These are phyloP conservation scores for Cenococcum geophilum DNA, from an alignment of 495 filamentous ascomycete genomes.

Conservation along the genomic window DNA sequence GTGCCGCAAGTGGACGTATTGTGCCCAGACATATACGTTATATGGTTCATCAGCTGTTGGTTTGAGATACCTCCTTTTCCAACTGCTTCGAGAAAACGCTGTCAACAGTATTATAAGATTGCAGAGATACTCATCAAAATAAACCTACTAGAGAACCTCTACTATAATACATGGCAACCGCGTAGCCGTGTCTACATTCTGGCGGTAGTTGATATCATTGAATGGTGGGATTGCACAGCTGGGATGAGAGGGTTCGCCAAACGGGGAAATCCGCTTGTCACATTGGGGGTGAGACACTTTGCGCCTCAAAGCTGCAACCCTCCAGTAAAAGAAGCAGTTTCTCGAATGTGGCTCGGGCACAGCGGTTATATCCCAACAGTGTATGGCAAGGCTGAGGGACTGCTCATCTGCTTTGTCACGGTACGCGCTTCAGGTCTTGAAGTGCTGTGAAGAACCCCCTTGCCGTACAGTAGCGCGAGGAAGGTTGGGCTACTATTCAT, in stretches of 20 bases:
- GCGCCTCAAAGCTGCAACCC: conserved; percentile 10
- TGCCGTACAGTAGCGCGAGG: no score
- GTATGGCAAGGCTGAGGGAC: not conserved
- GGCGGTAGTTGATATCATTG: not conserved
- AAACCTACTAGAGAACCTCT: not conserved
- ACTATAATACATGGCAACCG: not conserved
- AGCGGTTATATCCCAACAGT: not conserved
- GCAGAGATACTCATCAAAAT: no score
- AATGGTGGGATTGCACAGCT: not conserved
- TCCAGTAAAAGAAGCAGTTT: conserved; percentile 19
- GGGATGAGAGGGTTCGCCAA: conserved; percentile 1
- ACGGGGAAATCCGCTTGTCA: conserved; percentile 11
- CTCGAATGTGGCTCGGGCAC: conserved; percentile 18
- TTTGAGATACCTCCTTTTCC: no score
- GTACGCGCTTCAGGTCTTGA: not conserved
- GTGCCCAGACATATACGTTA: not conserved
- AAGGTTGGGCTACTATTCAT: no score
- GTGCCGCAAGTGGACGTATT: not conserved
- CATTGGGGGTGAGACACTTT: conserved; percentile 17
- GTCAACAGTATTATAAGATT: no score
- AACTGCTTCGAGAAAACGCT: no score
- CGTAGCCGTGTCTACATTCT: not conserved
- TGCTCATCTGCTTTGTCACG: not conserved
- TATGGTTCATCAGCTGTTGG: not conserved
- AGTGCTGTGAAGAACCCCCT: not conserved